These are phyloP conservation scores for Cutaneotrichosporon curvatum DNA, from an alignment of 1,284 basidiomycete species.

Conservation along the genomic window DNA sequence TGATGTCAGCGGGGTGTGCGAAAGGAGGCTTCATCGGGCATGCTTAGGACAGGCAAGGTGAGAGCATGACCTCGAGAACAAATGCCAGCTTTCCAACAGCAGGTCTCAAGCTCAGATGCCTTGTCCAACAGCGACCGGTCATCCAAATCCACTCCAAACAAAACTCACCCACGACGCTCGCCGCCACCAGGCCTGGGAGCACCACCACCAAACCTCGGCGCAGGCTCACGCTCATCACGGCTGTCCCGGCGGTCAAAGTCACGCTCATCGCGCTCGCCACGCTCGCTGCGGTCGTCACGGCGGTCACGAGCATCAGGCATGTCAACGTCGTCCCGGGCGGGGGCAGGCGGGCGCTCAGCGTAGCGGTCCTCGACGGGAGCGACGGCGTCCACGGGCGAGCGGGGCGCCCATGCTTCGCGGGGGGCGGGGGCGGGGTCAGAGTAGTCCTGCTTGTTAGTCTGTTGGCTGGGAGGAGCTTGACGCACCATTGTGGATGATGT, in stretches of 20 bases:
- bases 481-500: neutral
- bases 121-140: too few species aligned
- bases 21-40: too few species aligned
- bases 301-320: slow-evolving; percentile 8
- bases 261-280: neutral
- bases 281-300: slow-evolving; percentile 4
- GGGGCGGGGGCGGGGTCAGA: slow-evolving; percentile 27
- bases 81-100: too few species aligned
- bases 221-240: slow-evolving; percentile 1
- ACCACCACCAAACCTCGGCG: too few species aligned
- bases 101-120: too few species aligned
- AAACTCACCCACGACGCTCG: neutral
- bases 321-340: slow-evolving; percentile 8
- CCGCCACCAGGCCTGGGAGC: neutral
- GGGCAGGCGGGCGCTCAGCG: slow-evolving; percentile 12
- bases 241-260: slow-evolving; percentile 3
- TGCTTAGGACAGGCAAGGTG: too few species aligned
- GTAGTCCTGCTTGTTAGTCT: slow-evolving; percentile 9
- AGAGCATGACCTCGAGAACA: neutral
- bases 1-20: neutral
- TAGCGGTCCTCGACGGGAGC: slow-evolving; percentile 6
- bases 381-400: slow-evolving; percentile 14
- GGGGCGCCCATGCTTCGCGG: slow-evolving; percentile 37
- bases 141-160: too few species aligned
- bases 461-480: neutral